A percentile compares a stretch with the other conserved stretches of the same genome.
Evolutionary conservation across 2,329 filamentous ascomycete genomes (phyloP).

Genomic region (Cladosporium oxysporum): DNA sequence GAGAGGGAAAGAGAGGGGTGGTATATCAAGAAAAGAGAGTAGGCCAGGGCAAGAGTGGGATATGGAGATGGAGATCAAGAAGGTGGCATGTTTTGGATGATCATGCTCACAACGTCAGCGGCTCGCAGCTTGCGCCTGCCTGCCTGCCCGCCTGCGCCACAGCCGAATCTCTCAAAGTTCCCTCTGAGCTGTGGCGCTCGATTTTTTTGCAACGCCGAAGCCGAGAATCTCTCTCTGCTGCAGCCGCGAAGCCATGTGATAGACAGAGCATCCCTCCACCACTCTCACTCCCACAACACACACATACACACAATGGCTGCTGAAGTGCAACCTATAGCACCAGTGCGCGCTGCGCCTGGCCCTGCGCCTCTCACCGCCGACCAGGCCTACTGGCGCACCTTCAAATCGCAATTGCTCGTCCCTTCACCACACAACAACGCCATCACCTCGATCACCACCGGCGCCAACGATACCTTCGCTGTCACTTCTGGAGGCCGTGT

Average conservation of each 20-base stretch:
- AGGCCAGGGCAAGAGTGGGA: not conserved
- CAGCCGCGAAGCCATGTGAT: conserved; percentile 11
- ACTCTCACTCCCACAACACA: not conserved
- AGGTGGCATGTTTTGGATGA: not conserved
- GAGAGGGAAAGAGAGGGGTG: not conserved
- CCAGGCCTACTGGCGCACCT: conserved; percentile 94
- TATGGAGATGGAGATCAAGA: not conserved
- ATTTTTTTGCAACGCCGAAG: conserved; percentile 10
- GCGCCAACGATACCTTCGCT: conserved; percentile 70
- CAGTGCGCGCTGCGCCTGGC: conserved; percentile 79
- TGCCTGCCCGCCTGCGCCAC: not conserved
- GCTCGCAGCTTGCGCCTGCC: conserved; percentile 1
- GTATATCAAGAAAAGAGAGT: too few relatives aligned
- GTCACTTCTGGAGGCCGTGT: conserved; percentile 93
- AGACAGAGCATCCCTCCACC: not conserved
- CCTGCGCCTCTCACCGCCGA: conserved; percentile 84
- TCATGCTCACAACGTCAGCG: not conserved
- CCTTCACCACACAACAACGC: conserved; percentile 88
- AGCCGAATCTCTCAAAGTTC: not conserved
- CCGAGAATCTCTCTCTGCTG: not conserved
- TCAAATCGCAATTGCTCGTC: conserved; percentile 86
- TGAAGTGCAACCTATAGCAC: conserved; percentile 76
- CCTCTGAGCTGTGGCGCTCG: not conserved
- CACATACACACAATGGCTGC: conserved; percentile 67
- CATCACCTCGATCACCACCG: conserved; percentile 74